phyloP scores from a whole-genome alignment of 495 filamentous ascomycete genomes.

The Aspergillus egyptiacus region DNA sequence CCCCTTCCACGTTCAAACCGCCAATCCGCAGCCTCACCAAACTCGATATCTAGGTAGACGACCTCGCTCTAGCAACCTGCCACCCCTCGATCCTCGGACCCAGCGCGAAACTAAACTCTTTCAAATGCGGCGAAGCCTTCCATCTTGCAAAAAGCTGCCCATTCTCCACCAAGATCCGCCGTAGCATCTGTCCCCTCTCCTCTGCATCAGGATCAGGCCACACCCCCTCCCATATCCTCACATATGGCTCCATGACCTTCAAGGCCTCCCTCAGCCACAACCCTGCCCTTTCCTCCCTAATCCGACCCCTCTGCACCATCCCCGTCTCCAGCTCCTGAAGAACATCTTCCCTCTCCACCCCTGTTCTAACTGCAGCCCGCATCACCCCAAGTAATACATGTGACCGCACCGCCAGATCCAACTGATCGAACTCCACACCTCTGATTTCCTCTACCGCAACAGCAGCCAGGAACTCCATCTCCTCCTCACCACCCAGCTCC shows the following conservation, averaged over 20 bases:
- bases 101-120: constrained; percentile 24
- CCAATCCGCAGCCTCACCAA: neutral
- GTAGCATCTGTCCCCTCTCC: constrained; percentile 19
- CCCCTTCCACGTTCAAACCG: neutral
- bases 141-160: constrained; percentile 25
- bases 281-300: constrained; percentile 15
- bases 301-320: constrained; percentile 21
- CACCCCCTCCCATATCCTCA: constrained; percentile 21
- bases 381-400: constrained; percentile 25
- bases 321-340: constrained; percentile 20
- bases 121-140: constrained; percentile 17
- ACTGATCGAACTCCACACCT: constrained; percentile 18
- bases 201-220: constrained; percentile 24
- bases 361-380: constrained; percentile 17
- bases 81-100: constrained; percentile 7
- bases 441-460: constrained; percentile 22
- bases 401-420: constrained; percentile 23
- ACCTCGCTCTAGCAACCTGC: neutral
- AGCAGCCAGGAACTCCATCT: constrained; percentile 23
- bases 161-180: constrained; percentile 24
- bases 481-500: constrained; percentile 24
- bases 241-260: constrained; percentile 22
- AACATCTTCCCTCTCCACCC: constrained; percentile 17
- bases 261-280: constrained; percentile 21
- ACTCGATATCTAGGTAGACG: neutral